These are phyloP conservation scores for Wickerhamomyces pijperi DNA, from an alignment of 805 yeast species.

Conservation along the genomic window DNA sequence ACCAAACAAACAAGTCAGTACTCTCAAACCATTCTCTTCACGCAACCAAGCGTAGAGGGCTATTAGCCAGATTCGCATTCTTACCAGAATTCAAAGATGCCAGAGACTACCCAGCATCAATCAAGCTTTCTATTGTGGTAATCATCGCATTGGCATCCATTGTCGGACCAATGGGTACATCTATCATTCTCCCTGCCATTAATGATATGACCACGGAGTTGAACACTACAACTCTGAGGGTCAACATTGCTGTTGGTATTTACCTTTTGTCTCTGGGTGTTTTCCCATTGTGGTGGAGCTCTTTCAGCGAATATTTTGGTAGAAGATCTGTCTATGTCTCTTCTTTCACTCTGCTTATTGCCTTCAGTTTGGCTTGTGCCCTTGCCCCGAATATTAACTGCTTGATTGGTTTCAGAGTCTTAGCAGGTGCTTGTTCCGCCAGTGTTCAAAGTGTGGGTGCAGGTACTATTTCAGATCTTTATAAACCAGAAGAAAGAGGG, in stretches of 20 bases:
- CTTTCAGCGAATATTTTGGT: conserved; percentile 65
- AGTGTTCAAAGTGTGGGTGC: conserved; percentile 87
- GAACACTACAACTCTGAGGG: conserved; percentile 44
- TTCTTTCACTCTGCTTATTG: conserved; percentile 52
- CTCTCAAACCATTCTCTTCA: conserved; percentile 8
- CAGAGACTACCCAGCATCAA: conserved; percentile 38
- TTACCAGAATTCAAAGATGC: conserved; percentile 69
- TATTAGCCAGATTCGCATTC: conserved; percentile 37
- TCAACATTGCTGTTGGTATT: conserved; percentile 73
- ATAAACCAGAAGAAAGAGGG: conserved; percentile 57
- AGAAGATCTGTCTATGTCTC: conserved; percentile 62
- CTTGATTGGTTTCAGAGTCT: conserved; percentile 56
- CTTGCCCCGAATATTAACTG: conserved; percentile 48
- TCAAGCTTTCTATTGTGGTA: conserved; percentile 46
- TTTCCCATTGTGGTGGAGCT: conserved; percentile 85
- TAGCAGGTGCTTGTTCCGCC: conserved; percentile 75
- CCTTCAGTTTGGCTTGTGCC: conserved; percentile 65
- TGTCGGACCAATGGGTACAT: conserved; percentile 85
- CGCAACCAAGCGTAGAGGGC: conserved; percentile 33
- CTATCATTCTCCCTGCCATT: conserved; percentile 73
- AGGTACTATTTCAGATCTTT: conserved; percentile 74
- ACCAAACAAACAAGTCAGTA: not conserved
- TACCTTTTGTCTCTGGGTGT: conserved; percentile 66
- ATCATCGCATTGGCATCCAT: conserved; percentile 65
- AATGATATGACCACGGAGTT: conserved; percentile 44